phyloP scores from a whole-genome alignment of 257 asterid species.

The Ehretia macrophylla region DNA sequence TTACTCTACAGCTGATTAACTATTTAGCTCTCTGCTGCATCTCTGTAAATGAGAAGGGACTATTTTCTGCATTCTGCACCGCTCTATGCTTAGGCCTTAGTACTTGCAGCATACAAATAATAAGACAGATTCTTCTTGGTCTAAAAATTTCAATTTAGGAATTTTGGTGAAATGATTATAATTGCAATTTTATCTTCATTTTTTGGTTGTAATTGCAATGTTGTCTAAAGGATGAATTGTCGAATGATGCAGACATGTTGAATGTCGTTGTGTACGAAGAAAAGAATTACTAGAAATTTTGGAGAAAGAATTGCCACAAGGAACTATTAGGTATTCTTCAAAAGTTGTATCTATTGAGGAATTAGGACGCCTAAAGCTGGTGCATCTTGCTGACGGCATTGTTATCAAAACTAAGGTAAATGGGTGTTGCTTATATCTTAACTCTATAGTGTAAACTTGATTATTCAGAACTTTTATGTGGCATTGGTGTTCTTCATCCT shows the following conservation, averaged over 20 bases:
- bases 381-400: slow-evolving; percentile 78
- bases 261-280: slow-evolving; percentile 59
- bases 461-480: no score
- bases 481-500: background rate
- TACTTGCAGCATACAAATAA: no score
- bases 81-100: no score
- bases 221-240: slow-evolving; percentile 8
- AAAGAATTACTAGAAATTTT: slow-evolving; percentile 51
- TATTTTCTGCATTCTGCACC: no score
- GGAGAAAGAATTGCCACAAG: slow-evolving; percentile 62
- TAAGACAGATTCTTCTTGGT: no score
- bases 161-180: background rate
- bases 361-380: slow-evolving; percentile 52
- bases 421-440: no score
- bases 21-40: no score
- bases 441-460: background rate
- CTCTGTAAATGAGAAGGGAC: no score
- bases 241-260: slow-evolving; percentile 34
- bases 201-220: background rate
- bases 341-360: slow-evolving; percentile 58
- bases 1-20: no score
- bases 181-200: background rate
- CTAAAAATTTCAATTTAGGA: background rate
- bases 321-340: slow-evolving; percentile 63
- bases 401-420: slow-evolving; percentile 53